phyloP scores from a whole-genome alignment of 352 stramenopile species.

The Phytophthora boehmeriae region DNA sequence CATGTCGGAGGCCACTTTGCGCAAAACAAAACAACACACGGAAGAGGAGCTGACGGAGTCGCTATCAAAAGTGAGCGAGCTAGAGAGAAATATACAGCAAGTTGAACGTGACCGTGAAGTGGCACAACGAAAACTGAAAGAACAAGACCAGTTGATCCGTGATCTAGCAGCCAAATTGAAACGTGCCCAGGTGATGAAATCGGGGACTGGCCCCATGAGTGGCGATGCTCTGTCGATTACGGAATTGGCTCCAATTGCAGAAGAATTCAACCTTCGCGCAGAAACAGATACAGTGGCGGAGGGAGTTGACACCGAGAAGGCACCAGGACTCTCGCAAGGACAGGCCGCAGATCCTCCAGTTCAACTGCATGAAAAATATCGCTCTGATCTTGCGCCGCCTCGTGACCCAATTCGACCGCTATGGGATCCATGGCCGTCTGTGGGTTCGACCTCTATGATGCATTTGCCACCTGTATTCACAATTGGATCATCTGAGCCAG shows the following conservation, averaged over 20 bases:
- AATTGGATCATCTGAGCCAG: constrained; percentile 18
- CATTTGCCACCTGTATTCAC: constrained; percentile 28
- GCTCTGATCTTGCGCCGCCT: constrained; percentile 20
- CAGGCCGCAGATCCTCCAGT: not conserved
- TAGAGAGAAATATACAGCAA: constrained; percentile 55
- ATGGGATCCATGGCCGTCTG: constrained; percentile 46
- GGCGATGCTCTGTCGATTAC: constrained; percentile 10
- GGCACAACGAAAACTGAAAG: constrained; percentile 36
- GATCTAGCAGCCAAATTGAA: constrained; percentile 45
- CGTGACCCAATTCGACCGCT: constrained; percentile 26
- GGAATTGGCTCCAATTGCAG: constrained; percentile 31
- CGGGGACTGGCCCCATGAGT: not conserved
- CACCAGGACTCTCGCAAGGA: not conserved
- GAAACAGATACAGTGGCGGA: constrained; percentile 8
- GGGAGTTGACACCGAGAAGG: not conserved
- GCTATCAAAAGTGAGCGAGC: constrained; percentile 39
- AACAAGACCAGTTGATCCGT: constrained; percentile 53
- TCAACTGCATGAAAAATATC: not conserved
- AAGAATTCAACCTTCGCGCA: constrained; percentile 19
- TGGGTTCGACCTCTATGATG: constrained; percentile 28
- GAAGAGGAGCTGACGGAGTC: constrained; percentile 58
- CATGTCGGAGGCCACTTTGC: constrained; percentile 63
- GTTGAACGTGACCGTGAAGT: constrained; percentile 42
- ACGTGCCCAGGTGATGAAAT: constrained; percentile 25
- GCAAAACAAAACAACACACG: constrained; percentile 53